Evolutionary conservation across 352 stramenopile species (phyloP).

Genomic region (Phytophthora meadii): DNA sequence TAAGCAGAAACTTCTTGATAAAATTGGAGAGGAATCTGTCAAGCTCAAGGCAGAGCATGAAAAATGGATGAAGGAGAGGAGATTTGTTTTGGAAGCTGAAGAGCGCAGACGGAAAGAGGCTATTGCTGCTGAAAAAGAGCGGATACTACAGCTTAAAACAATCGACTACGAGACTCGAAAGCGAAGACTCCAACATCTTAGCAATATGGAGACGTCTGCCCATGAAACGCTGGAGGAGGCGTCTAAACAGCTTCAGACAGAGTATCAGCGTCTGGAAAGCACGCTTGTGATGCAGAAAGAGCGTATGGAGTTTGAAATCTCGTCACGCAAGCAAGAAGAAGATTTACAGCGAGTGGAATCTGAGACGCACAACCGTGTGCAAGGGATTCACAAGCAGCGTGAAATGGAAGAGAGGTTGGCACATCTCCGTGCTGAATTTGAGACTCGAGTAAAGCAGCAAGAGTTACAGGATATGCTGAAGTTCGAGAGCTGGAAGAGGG

Average conservation of each 20-base stretch:
- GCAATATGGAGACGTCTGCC: conserved; percentile 64
- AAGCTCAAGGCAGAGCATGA: conserved; percentile 69
- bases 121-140: conserved; percentile 64
- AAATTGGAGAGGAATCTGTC: conserved; percentile 58
- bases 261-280: conserved; percentile 62
- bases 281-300: conserved; percentile 67
- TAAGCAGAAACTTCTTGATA: conserved; percentile 68
- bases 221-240: conserved; percentile 72
- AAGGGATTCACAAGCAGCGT: conserved; percentile 62
- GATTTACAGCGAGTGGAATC: conserved; percentile 76
- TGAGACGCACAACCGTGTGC: conserved; percentile 71
- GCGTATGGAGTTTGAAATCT: conserved; percentile 70
- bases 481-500: conserved; percentile 77
- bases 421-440: conserved; percentile 72
- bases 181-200: conserved; percentile 65
- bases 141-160: conserved; percentile 75
- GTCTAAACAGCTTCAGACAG: conserved; percentile 64
- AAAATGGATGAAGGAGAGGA: conserved; percentile 72
- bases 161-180: conserved; percentile 76
- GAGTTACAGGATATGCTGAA: conserved; percentile 74
- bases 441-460: conserved; percentile 73
- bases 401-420: conserved; percentile 75
- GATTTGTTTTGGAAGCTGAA: conserved; percentile 63
- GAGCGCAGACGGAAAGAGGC: conserved; percentile 67
- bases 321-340: conserved; percentile 78